phyloP scores from a whole-genome alignment of 352 stramenopile genomes.

The Phytophthora sp. region DNA sequence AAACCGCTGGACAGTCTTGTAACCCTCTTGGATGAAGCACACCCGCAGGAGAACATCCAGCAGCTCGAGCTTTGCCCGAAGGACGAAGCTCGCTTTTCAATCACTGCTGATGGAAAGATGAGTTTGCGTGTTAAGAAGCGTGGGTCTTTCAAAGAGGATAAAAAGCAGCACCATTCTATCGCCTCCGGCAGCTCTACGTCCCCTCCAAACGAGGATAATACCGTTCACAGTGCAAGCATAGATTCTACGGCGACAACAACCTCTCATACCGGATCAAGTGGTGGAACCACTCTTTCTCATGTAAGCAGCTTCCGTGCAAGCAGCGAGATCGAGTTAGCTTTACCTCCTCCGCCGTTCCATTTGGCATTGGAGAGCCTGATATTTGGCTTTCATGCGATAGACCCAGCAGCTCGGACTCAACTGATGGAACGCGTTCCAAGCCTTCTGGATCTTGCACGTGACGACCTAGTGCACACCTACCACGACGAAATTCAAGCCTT shows the following conservation, averaged over 20 bases:
- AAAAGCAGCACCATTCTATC: conserved; percentile 12
- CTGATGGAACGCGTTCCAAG: conserved; percentile 76
- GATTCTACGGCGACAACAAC: conserved; percentile 12
- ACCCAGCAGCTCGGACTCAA: conserved; percentile 53
- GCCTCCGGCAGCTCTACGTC: conserved; percentile 6
- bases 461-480: conserved; percentile 85
- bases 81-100: conserved; percentile 64
- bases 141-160: conserved; percentile 39
- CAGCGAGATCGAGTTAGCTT: conserved; percentile 26
- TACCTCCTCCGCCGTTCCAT: conserved; percentile 57
- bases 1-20: conserved; percentile 36
- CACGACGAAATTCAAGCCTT: conserved; percentile 84
- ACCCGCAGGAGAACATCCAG: conserved; percentile 33
- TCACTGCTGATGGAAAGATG: conserved; percentile 48
- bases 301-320: conserved; percentile 1
- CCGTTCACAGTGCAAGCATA: conserved; percentile 7
- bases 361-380: conserved; percentile 74
- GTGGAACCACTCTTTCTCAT: conserved; percentile 19
- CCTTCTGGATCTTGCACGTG: conserved; percentile 73
- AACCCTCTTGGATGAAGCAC: conserved; percentile 34
- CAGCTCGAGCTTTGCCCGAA: conserved; percentile 41
- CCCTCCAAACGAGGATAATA: conserved; percentile 16
- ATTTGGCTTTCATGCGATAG: conserved; percentile 76
- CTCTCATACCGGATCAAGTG: conserved; percentile 9
- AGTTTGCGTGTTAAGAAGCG: conserved; percentile 51